phyloP scores from a whole-genome alignment of 2,329 filamentous ascomycete species.

The Penicillium sp. region DNA sequence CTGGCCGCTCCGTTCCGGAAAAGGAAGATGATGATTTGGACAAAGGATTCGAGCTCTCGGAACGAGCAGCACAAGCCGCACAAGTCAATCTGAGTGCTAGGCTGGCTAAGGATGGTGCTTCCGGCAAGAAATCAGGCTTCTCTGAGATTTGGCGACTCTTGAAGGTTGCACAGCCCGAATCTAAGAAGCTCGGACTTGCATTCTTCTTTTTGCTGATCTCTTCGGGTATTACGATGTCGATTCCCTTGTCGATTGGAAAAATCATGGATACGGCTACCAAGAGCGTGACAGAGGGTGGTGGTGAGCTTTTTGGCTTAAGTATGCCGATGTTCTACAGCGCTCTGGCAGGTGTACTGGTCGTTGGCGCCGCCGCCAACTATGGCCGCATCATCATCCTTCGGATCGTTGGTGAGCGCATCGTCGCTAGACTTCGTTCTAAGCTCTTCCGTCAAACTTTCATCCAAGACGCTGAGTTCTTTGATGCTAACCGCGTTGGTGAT shows the following conservation, averaged over 20 bases:
- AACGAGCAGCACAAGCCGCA: constrained; percentile 81
- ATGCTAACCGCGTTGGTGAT: constrained; percentile 94
- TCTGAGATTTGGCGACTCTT: constrained; percentile 82
- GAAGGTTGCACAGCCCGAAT: constrained; percentile 83
- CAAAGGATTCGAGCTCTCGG: constrained; percentile 67
- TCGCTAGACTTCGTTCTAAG: constrained; percentile 82
- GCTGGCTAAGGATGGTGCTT: constrained; percentile 74
- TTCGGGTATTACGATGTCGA: constrained; percentile 90
- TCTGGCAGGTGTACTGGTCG: constrained; percentile 70
- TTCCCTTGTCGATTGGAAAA: constrained; percentile 94
- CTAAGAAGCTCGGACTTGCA: constrained; percentile 72
- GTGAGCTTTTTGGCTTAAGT: constrained; percentile 76
- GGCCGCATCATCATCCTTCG: constrained; percentile 88
- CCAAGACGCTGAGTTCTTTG: constrained; percentile 99
- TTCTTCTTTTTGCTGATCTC: constrained; percentile 85
- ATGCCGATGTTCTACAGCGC: constrained; percentile 85
- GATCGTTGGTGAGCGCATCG: constrained; percentile 92
- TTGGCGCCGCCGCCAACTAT: constrained; percentile 90
- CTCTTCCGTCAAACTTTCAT: constrained; percentile 89
- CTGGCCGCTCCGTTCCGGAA: constrained; percentile 36
- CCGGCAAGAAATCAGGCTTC: constrained; percentile 58
- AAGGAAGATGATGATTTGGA: constrained; percentile 57
- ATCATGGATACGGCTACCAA: constrained; percentile 91
- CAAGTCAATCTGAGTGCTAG: constrained; percentile 87
- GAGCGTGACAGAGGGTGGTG: constrained; percentile 60